Percentiles rank a stretch among this genome's conserved stretches.
Evolutionary conservation across 345 rosid species (phyloP).

Genomic region (Pistacia vera): DNA sequence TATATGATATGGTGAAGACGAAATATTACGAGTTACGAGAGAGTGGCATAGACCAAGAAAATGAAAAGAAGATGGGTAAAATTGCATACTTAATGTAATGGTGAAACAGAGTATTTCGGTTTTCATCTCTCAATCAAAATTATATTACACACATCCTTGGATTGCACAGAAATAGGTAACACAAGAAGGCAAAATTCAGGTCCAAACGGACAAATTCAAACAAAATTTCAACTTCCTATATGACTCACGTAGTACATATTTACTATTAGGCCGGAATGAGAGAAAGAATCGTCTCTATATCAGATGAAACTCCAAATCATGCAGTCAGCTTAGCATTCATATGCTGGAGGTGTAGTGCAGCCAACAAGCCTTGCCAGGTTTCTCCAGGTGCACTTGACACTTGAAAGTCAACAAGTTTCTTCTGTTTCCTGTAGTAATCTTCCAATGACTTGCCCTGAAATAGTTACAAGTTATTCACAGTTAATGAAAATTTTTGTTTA

Average conservation of each 20-base stretch:
- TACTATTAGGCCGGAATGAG: slow-evolving; percentile 25
- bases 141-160: slow-evolving; percentile 23
- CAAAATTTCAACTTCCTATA: slow-evolving; percentile 6
- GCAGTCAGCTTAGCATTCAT: slow-evolving; percentile 61
- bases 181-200: slow-evolving; percentile 8
- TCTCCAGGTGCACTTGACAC: slow-evolving; percentile 67
- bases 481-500: slow-evolving; percentile 1
- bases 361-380: slow-evolving; percentile 86
- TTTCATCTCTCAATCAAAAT: slow-evolving; percentile 19
- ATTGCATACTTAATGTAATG: background rate
- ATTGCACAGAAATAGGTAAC: slow-evolving; percentile 14
- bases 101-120: slow-evolving; percentile 14
- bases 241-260: slow-evolving; percentile 21
- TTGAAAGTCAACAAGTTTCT: slow-evolving; percentile 77
- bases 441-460: slow-evolving; percentile 74
- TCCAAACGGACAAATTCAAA: slow-evolving; percentile 7
- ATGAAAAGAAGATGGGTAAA: background rate
- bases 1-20: too few species aligned
- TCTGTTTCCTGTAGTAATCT: slow-evolving; percentile 79
- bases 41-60: background rate
- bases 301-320: slow-evolving; percentile 19
- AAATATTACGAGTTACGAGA: too few species aligned
- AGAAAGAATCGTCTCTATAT: background rate
- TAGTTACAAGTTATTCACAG: background rate
- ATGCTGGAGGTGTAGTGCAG: slow-evolving; percentile 72